phyloP scores from a whole-genome alignment of 352 stramenopile species.

The Phytophthora cactorum region DNA sequence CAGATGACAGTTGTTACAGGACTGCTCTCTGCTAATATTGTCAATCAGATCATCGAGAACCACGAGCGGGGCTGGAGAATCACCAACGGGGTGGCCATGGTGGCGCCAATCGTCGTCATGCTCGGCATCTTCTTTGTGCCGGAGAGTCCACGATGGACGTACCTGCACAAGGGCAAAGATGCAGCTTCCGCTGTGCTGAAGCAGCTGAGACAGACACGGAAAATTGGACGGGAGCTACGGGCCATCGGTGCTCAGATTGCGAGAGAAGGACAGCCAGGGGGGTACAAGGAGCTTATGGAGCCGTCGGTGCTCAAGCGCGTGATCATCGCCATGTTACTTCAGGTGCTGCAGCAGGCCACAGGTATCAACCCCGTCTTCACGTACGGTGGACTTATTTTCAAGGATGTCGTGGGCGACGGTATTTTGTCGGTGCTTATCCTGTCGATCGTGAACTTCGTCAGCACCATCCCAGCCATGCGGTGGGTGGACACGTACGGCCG shows the following conservation, averaged over 20 bases:
- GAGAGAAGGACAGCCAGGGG: conserved; percentile 34
- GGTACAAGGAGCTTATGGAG: conserved; percentile 54
- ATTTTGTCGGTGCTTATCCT: conserved; percentile 55
- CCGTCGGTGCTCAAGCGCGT: conserved; percentile 46
- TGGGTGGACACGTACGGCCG: conserved; percentile 53
- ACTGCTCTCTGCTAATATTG: conserved; percentile 48
- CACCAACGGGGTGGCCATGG: conserved; percentile 52
- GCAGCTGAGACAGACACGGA: conserved; percentile 47
- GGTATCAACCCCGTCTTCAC: conserved; percentile 60
- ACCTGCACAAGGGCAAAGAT: conserved; percentile 49
- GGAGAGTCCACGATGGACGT: conserved; percentile 48
- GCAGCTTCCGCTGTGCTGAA: conserved; percentile 46
- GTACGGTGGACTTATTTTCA: conserved; percentile 58
- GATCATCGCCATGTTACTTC: conserved; percentile 51
- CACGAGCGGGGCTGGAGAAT: conserved; percentile 45
- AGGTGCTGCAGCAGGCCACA: conserved; percentile 57
- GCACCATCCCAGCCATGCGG: conserved; percentile 55
- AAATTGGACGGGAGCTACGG: conserved; percentile 48
- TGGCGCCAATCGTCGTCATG: conserved; percentile 55
- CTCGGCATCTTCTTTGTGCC: conserved; percentile 55
- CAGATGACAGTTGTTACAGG: conserved; percentile 66
- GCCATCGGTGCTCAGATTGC: conserved; percentile 55
- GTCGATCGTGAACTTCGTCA: conserved; percentile 56
- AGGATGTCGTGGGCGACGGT: conserved; percentile 48
- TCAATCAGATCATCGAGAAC: conserved; percentile 51